These are phyloP conservation scores for Suhomyces kunorum DNA, from an alignment of 1,139 yeast genomes.

Conservation along the genomic window DNA sequence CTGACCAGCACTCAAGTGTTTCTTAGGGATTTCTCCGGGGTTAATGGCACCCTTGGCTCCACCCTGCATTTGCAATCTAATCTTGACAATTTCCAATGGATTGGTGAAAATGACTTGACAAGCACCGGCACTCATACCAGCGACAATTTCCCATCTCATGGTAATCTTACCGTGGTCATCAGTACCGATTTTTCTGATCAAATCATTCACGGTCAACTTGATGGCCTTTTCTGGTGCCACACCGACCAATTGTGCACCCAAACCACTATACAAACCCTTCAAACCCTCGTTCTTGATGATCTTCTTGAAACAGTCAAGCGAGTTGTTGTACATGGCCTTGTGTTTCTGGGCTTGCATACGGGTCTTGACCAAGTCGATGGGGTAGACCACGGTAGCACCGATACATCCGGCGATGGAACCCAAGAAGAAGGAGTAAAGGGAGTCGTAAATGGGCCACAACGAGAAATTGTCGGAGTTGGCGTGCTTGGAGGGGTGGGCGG, in stretches of 20 bases:
- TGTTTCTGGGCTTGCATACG: constrained; percentile 96
- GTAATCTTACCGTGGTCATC: constrained; percentile 60
- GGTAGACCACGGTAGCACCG: constrained; percentile 98
- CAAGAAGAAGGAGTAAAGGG: constrained; percentile 80
- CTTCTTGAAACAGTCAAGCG: constrained; percentile 82
- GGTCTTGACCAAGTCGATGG: constrained; percentile 93
- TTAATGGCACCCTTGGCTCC: constrained; percentile 46
- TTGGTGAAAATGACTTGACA: constrained; percentile 96
- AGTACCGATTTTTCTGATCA: constrained; percentile 74
- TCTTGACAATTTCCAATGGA: constrained; percentile 94
- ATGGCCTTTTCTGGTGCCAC: constrained; percentile 99
- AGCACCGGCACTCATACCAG: constrained; percentile 95
- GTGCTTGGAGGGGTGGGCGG: constrained; percentile 30
- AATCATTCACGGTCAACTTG: constrained; percentile 90
- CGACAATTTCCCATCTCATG: constrained; percentile 71
- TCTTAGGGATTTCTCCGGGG: constrained; percentile 51
- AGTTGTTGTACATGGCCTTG: constrained; percentile 71
- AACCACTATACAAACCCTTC: constrained; percentile 88
- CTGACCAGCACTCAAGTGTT: constrained; percentile 61
- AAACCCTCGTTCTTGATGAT: constrained; percentile 78
- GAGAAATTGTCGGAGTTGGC: constrained; percentile 43
- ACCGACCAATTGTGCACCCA: constrained; percentile 92
- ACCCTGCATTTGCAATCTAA: constrained; percentile 93
- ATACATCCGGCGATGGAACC: constrained; percentile 97
- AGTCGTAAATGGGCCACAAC: constrained; percentile 69